Conservation (phyloP, 2,329 filamentous ascomycete species). For the Penicillium sclerotigenum region DNA sequence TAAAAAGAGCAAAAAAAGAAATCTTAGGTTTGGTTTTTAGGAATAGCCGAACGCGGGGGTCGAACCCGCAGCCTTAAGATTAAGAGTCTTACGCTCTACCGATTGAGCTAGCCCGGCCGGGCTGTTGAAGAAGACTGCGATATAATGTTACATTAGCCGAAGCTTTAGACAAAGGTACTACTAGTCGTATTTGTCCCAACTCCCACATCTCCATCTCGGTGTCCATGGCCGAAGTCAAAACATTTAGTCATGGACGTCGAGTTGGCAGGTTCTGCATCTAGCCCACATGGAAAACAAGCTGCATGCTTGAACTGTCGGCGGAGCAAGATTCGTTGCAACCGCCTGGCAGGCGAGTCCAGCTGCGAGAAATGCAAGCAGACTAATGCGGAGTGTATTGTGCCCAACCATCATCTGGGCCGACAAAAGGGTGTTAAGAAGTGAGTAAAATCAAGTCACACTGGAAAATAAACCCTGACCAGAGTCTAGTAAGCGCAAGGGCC, state of each 20-base stretch:
- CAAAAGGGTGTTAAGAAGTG: slow-evolving; percentile 77
- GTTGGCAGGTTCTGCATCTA: slow-evolving; percentile 2
- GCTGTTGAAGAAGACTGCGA: slow-evolving; percentile 1
- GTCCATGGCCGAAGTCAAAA: neutral
- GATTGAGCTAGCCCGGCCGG: slow-evolving; percentile 51
- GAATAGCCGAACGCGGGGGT: slow-evolving; percentile 43
- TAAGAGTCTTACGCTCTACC: slow-evolving; percentile 51
- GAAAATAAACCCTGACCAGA: slow-evolving; percentile 9
- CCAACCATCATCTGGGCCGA: slow-evolving; percentile 68
- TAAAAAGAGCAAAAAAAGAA: slow-evolving; percentile 14
- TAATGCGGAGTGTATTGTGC: slow-evolving; percentile 62
- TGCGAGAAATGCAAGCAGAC: slow-evolving; percentile 62
- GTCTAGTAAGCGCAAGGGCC: slow-evolving; percentile 65
- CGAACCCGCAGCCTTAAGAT: slow-evolving; percentile 44
- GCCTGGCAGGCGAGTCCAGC: slow-evolving; percentile 49
- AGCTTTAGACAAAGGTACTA: neutral
- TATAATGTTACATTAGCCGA: neutral
- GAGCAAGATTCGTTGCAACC: slow-evolving; percentile 67
- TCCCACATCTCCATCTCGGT: neutral
- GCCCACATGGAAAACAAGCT: slow-evolving; percentile 36
- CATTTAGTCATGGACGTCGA: slow-evolving; percentile 16
- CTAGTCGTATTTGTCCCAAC: neutral
- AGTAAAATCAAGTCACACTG: slow-evolving; percentile 23
- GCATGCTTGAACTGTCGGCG: slow-evolving; percentile 63
- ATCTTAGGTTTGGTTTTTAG: slow-evolving; percentile 21